These are phyloP conservation scores for Staphylotrichum tortipilum DNA, from an alignment of 495 filamentous ascomycete genomes.

Conservation along the genomic window DNA sequence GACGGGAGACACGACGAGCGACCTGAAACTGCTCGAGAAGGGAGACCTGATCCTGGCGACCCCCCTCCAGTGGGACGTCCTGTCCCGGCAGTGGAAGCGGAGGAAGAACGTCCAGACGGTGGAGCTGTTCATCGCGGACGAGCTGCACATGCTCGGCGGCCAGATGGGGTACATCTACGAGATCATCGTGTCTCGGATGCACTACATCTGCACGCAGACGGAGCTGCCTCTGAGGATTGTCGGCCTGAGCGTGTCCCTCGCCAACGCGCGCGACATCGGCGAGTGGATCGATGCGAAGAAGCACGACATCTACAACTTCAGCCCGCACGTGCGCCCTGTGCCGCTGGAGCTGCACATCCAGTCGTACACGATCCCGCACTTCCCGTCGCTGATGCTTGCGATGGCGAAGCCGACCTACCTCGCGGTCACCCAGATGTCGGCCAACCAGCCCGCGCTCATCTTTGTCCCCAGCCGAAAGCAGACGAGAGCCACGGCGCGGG, in stretches of 20 bases:
- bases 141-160: constrained; percentile 93
- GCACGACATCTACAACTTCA: constrained; percentile 98
- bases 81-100: constrained; percentile 92
- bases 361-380: constrained; percentile 91
- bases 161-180: constrained; percentile 87
- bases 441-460: constrained; percentile 79
- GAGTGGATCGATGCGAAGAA: constrained; percentile 99
- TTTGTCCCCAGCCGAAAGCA: constrained; percentile 94
- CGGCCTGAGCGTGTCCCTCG: constrained; percentile 83
- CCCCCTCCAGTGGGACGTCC: constrained; percentile 86
- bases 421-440: constrained; percentile 72
- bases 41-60: constrained; percentile 92
- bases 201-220: constrained; percentile 84
- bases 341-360: constrained; percentile 93
- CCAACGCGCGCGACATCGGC: constrained; percentile 87
- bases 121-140: constrained; percentile 89
- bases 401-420: constrained; percentile 93
- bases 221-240: constrained; percentile 79
- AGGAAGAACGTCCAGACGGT: constrained; percentile 90
- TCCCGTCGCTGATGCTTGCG: constrained; percentile 93
- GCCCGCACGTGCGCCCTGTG: constrained; percentile 75
- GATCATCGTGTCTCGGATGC: constrained; percentile 93
- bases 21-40: constrained; percentile 79
- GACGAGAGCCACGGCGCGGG: constrained; percentile 77
- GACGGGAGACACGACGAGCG: constrained; percentile 84